A percentile compares a stretch with the other conserved stretches of the same genome.
Evolutionary conservation across 164 flowering plant species (phyloP).

Genomic region (Dillenia turbinata): DNA sequence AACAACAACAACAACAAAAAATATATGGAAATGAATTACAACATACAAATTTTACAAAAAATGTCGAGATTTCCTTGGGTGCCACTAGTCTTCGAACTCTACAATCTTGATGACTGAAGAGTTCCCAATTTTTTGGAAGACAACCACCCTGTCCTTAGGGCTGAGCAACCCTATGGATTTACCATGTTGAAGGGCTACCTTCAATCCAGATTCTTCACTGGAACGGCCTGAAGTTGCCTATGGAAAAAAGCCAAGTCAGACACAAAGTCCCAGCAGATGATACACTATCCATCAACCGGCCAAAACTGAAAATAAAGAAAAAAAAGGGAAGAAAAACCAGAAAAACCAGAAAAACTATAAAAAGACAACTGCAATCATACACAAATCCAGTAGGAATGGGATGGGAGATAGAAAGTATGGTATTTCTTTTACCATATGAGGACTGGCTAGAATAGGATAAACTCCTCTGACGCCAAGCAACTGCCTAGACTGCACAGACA

Average conservation of each 20-base stretch:
- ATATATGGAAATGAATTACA: too few species aligned
- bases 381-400: too few species aligned
- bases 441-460: conserved; percentile 38
- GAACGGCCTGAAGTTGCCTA: conserved; percentile 29
- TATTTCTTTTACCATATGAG: conserved; percentile 21
- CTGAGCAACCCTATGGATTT: conserved; percentile 32
- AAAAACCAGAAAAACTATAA: neutral
- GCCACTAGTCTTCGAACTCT: conserved; percentile 21
- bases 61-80: neutral
- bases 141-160: conserved; percentile 40
- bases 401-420: too few species aligned
- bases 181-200: conserved; percentile 30
- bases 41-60: too few species aligned
- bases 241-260: neutral
- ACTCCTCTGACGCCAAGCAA: conserved; percentile 46
- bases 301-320: neutral
- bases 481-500: conserved; percentile 38
- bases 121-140: conserved; percentile 45
- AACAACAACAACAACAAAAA: too few species aligned
- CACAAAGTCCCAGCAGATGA: too few species aligned
- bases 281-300: too few species aligned
- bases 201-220: conserved; percentile 34
- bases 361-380: too few species aligned
- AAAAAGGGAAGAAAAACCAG: neutral
- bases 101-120: conserved; percentile 41